Evolutionary conservation across 331 rosid genomes (phyloP), one percentile per base, ranked within the genome.

Genomic region (Acacia concinna): DNA sequence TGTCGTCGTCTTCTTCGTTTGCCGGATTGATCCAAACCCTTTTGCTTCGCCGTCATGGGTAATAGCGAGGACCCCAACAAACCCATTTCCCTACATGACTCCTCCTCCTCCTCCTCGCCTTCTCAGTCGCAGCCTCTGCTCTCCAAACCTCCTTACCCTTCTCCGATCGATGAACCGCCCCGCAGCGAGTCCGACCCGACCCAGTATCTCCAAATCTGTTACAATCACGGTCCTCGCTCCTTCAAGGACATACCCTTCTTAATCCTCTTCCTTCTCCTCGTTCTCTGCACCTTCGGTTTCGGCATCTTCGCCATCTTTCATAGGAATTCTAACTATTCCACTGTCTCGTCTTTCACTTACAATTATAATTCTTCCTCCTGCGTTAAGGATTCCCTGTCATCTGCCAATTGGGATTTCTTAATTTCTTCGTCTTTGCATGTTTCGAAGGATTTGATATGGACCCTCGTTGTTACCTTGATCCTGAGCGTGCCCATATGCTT

Each of bases 171-270:
- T 8, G 85, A 77, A 21, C 68, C 85, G 0, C 46, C 81, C 31
- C 80, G 35, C 21, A 3, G 35, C 60, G 82, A 90, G 20, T 52
- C 92, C 6, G 97, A 92, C 77, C 70, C 88, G 40, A 75, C 87
- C 43, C 93, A 88, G 75, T 94, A 65, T 81, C 84, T 87, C 44
- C 96, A 93, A 79, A 93, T 95, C 90, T 76, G 93, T 28, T 93
- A 85, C 92, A 93, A 93, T 75, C 65, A 87, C 28, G 88, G 86
- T 11, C 94, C 89, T 46, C 86, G 99, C 8, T 71, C 86, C 34
- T 86, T 90, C 84, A 93, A 85, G 80, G 99, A 95, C 90, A 41
- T 91, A 2, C 80, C 97, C 52, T 89, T 95, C 81, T 89, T 91
- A 25, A 40, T 95, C 79, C 82, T 95, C 77, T 91, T 87, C 82